A percentile compares a stretch with the other conserved stretches of the same genome.
Evolutionary conservation across 2,329 filamentous ascomycete species (phyloP).

Genomic region (Didymella segeticola): DNA sequence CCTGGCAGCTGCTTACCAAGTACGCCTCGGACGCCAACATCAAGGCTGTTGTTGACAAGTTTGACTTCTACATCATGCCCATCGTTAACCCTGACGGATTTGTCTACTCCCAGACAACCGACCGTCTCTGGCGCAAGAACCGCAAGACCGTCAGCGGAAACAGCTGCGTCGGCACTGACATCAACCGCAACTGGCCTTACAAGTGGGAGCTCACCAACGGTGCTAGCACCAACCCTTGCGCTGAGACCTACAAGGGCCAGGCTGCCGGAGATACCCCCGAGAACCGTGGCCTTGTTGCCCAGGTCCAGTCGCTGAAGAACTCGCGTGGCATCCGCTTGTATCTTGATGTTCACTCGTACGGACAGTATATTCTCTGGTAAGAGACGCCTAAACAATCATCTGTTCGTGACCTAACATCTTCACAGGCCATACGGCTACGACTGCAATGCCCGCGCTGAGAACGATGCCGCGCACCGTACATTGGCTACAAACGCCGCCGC

Average conservation of each 20-base stretch:
- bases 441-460: slow-evolving; percentile 56
- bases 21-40: slow-evolving; percentile 42
- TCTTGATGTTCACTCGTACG: slow-evolving; percentile 63
- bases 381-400: neutral
- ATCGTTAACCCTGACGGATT: slow-evolving; percentile 41
- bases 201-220: slow-evolving; percentile 45
- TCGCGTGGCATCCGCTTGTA: slow-evolving; percentile 63
- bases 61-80: slow-evolving; percentile 45
- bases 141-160: slow-evolving; percentile 41
- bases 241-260: slow-evolving; percentile 47
- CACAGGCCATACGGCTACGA: slow-evolving; percentile 64
- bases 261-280: slow-evolving; percentile 44
- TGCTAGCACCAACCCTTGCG: slow-evolving; percentile 47
- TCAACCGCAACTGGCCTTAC: slow-evolving; percentile 51
- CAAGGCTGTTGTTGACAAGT: slow-evolving; percentile 46
- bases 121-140: slow-evolving; percentile 52
- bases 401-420: slow-evolving; percentile 36
- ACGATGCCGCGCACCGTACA: slow-evolving; percentile 57
- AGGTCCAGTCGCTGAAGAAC: slow-evolving; percentile 49
- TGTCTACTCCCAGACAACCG: slow-evolving; percentile 47
- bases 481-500: slow-evolving; percentile 57
- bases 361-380: slow-evolving; percentile 36
- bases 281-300: slow-evolving; percentile 52
- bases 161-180: slow-evolving; percentile 46
- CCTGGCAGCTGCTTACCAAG: slow-evolving; percentile 46